Evolutionary conservation across 495 filamentous ascomycete species (phyloP).

Genomic region (Neurospora sp.): DNA sequence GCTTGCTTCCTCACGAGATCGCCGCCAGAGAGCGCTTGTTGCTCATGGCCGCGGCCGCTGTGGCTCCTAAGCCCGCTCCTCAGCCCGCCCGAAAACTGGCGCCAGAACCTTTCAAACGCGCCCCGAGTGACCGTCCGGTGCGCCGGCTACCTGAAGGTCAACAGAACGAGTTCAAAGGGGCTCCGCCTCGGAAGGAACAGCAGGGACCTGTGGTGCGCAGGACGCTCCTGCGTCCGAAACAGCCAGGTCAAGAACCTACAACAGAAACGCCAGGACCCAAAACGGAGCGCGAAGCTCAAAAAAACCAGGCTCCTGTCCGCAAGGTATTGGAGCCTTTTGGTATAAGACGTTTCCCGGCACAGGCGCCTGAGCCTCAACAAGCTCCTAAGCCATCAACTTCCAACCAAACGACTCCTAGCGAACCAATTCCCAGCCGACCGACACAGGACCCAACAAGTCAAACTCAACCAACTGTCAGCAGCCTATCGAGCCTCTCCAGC

Average conservation of each 20-base stretch:
- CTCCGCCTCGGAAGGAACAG: not conserved
- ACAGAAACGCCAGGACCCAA: not conserved
- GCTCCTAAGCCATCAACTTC: not conserved
- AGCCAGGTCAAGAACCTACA: not conserved
- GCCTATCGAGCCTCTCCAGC: not conserved
- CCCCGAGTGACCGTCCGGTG: not conserved
- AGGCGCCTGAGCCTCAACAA: not conserved
- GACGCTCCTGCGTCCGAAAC: not conserved
- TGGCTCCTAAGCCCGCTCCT: not conserved
- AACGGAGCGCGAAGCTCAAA: not conserved
- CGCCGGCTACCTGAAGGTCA: not conserved
- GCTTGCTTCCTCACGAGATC: conserved; percentile 16
- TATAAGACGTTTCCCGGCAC: not conserved
- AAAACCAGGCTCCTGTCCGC: not conserved
- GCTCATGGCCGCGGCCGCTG: not conserved
- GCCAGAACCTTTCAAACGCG: not conserved
- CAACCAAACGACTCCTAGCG: not conserved
- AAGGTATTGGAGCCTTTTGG: not conserved
- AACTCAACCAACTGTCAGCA: not conserved
- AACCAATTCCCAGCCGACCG: not conserved
- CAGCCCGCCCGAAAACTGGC: not conserved
- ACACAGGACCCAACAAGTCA: not conserved
- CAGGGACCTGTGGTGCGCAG: not conserved
- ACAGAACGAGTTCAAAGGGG: not conserved
- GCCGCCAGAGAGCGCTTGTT: conserved; percentile 4